Evolutionary conservation across 495 filamentous ascomycete genomes (phyloP).

Genomic region (Neurospora sp.): DNA sequence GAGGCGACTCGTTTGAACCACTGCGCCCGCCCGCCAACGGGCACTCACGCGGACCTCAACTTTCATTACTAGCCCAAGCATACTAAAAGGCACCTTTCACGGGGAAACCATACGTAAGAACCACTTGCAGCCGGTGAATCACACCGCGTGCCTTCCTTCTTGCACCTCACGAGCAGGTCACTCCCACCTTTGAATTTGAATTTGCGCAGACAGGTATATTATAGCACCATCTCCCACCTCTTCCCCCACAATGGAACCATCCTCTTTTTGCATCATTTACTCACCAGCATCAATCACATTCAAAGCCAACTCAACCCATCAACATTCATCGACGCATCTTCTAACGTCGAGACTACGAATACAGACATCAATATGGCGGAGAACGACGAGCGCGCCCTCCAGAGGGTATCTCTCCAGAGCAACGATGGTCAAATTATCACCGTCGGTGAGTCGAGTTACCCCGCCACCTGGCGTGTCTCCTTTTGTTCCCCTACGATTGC

Average conservation of each 20-base stretch:
- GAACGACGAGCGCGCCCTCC: conserved; percentile 4
- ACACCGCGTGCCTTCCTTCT: not conserved
- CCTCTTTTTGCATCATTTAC: not conserved
- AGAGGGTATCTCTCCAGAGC: conserved; percentile 11
- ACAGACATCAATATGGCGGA: conserved; percentile 8
- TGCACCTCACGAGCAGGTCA: not conserved
- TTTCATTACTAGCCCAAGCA: not conserved
- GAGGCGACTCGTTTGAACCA: not conserved
- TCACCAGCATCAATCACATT: not conserved
- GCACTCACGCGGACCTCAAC: not conserved
- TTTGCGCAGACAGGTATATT: not conserved
- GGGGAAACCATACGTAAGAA: not conserved
- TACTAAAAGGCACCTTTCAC: not conserved
- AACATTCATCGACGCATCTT: not conserved
- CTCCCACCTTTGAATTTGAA: not conserved
- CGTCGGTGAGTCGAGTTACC: conserved; percentile 9
- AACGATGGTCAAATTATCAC: conserved; percentile 9
- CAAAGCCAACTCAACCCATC: not conserved
- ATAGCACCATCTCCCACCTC: not conserved
- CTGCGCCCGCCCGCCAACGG: not conserved
- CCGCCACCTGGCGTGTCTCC: conserved; percentile 1
- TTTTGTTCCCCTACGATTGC: not conserved
- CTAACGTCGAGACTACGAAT: not conserved
- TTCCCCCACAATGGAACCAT: not conserved
- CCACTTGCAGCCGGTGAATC: not conserved